Conservation (phyloP, 345 rosid species). For the Cardamine resedifolia region DNA sequence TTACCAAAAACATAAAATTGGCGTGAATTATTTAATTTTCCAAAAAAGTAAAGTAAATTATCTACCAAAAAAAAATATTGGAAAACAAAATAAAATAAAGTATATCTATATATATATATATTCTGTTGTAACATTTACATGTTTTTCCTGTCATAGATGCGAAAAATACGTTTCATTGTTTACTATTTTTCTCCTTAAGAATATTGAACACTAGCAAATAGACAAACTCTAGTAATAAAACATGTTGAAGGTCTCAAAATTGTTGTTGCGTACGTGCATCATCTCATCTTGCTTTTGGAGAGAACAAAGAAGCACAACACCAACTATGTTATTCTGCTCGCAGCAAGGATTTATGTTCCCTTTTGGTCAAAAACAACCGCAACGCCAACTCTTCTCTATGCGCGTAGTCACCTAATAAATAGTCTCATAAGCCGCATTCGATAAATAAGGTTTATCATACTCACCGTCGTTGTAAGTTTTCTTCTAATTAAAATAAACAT, state of each 20-base stretch:
- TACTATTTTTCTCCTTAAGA: background rate
- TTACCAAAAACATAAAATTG: too few species aligned
- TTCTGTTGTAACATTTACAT: background rate
- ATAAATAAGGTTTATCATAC: too few species aligned
- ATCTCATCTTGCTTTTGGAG: background rate
- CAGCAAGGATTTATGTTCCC: too few species aligned
- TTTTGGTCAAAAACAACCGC: too few species aligned
- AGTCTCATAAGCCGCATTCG: too few species aligned
- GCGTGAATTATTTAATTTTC: background rate
- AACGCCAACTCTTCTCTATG: too few species aligned
- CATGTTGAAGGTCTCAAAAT: background rate
- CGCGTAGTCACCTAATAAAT: too few species aligned
- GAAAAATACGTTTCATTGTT: background rate
- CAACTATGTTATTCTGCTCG: background rate
- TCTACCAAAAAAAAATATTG: too few species aligned
- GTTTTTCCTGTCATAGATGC: background rate
- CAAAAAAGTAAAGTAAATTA: too few species aligned
- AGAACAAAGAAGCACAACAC: background rate
- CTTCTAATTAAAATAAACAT: background rate
- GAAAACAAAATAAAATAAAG: too few species aligned
- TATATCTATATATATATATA: too few species aligned
- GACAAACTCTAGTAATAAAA: background rate
- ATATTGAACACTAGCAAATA: background rate
- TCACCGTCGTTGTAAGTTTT: too few species aligned
- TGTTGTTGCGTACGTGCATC: background rate